Evolutionary conservation across 129 eudicot species (phyloP), one percentile per base, ranked within the genome.

Genomic region (Chrysanthemum makinoi): DNA sequence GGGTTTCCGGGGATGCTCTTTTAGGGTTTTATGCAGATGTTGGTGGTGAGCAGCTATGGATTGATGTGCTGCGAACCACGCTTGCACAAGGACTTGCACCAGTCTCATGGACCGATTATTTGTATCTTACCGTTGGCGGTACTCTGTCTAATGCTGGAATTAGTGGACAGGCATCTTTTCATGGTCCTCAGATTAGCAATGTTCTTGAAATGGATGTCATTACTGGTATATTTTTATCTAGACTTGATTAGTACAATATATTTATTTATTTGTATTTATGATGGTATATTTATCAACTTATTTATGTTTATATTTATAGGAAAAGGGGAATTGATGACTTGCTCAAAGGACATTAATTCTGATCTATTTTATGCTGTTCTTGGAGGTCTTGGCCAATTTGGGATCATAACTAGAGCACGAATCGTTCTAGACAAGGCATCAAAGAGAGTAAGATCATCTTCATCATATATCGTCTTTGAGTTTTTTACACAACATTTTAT

Each of bases 381-480:
- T 63, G 86, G 86, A 74, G 86, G 86, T 22, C 83, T 83, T 35
- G 86, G 86, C 16, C 86, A 83, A 69, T 83, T 83, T 46, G 86
- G 86, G 70, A 83, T 83, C 70, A 79, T 83, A 56, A 79, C 83
- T 19, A 79, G 81, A 43, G 86, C 86, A 79, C 79, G 81, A 68
- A 83, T 83, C 52, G 77, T 80, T 24, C 77, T 83, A 26, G 74
- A 74, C 57, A 72, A 80, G 47, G 86, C 86, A 47, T 83, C 86
- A 20, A 60, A 63, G 12, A 70, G 79, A 66, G 86, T 83, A 79
- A 57, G 74, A 51, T 26, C 11, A 13, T 60, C 65, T 59, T 33
- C 26, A 18, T 59, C 44, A 10, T 20, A 57, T 57, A 11, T 26
- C 2, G 35, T 20, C 24, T 58, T 58, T 58, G n/a, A 20, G 24